Base-by-base conservation (phyloP, 169 alveolate species). In the Amoebophrya sp. region DNA sequence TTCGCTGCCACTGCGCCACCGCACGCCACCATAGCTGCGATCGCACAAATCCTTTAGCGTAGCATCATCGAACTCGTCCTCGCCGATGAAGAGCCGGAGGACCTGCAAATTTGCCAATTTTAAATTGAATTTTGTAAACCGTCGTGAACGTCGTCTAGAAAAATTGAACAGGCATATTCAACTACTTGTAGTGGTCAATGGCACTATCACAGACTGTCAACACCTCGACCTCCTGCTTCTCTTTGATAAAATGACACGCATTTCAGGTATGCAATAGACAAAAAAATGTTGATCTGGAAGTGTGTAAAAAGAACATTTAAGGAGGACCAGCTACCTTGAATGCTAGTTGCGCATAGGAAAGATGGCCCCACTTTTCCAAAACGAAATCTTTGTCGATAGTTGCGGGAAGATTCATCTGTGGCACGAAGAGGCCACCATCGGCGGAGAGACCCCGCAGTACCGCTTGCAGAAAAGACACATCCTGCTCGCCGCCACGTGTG, bases 391-490 rank as follows among this genome's bases (percentile, higher is more conserved):
- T 40, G 54, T n/a, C 53, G 39, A 14, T 23, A 0, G 14, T n/a
- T 40, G 29, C 41, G 40, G 41, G 40, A 0, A 93, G 55, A 1
- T 35, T 18, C n/a, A 2, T 10, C 39, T 77, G 91, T 10, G 94
- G 93, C 77, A 90, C 18, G 39, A 77, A 40, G 25, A 93, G 77
- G 29, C 94, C 94, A 14, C 94, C 94, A 38, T 93, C 93, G 14
- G 89, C 94, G 41, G 93, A 91, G 23, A 93, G 39, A 0, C 94
- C 94, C 32, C 89, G 14, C 32, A 55, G 89, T 47, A 89, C 83
- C 2, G 91, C 92, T 12, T 40, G 40, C 2, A 23, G 7, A 41
- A 89, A 89, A 40, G 66, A 0, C 33, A 55, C 66, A 47, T 47
- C 66, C 18, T 47, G 7, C 18, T 47, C 66, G 18, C 66, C 66